These are phyloP conservation scores for Basidiobolus meristosporus DNA, from an alignment of 371 early-diverging fungal species.

Conservation along the genomic window DNA sequence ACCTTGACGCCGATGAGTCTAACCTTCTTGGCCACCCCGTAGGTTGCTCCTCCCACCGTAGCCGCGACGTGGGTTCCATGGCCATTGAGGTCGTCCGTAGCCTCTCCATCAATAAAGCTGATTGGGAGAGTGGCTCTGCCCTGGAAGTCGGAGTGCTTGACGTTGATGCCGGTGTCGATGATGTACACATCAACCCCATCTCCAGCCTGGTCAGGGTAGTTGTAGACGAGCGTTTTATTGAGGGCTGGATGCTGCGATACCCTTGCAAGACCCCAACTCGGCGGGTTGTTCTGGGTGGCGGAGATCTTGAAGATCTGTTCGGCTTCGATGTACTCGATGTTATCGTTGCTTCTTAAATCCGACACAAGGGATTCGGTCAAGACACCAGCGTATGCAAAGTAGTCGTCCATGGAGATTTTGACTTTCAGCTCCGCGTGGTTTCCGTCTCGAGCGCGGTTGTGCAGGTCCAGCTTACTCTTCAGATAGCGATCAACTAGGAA, in stretches of 20 bases:
- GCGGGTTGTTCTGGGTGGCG: slow-evolving; percentile 7
- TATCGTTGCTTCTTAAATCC: background rate
- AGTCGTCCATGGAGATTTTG: too few species aligned
- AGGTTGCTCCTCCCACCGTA: slow-evolving; percentile 45
- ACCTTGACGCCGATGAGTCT: slow-evolving; percentile 73
- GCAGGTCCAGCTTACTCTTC: too few species aligned
- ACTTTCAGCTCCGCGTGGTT: too few species aligned
- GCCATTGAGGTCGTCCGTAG: slow-evolving; percentile 16
- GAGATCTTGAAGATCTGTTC: slow-evolving; percentile 6
- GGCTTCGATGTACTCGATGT: slow-evolving; percentile 10
- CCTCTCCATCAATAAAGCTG: slow-evolving; percentile 48
- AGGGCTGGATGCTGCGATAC: slow-evolving; percentile 7
- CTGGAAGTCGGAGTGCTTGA: slow-evolving; percentile 54
- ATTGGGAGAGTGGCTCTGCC: slow-evolving; percentile 65
- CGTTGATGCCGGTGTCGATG: slow-evolving; percentile 53
- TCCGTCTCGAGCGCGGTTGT: too few species aligned
- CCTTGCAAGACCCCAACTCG: slow-evolving; percentile 11
- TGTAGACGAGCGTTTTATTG: slow-evolving; percentile 8
- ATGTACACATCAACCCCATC: slow-evolving; percentile 40
- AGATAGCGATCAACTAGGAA: too few species aligned
- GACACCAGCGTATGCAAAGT: too few species aligned
- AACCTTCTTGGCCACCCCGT: slow-evolving; percentile 80
- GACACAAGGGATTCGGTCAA: too few species aligned
- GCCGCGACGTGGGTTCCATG: slow-evolving; percentile 67
- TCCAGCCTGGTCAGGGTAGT: slow-evolving; percentile 26